Evolutionary conservation across 176 grass and related monocot genomes (phyloP).

Genomic region (maize (Zea mays)): DNA sequence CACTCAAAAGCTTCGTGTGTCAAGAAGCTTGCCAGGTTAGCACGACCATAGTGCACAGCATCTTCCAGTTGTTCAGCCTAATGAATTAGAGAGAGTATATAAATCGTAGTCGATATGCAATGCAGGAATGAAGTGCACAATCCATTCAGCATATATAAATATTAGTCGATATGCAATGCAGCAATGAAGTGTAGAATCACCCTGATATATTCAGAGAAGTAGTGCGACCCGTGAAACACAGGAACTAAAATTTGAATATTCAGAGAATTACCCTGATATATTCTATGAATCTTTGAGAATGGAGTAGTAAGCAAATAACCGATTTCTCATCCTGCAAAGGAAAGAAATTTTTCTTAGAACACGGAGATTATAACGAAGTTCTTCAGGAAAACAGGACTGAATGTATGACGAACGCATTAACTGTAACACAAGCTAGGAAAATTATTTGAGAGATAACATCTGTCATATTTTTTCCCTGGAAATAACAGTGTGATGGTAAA

Average conservation of each 20-base stretch:
- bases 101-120: no score
- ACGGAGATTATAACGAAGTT: background rate
- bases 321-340: conserved; percentile 80
- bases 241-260: conserved; percentile 18
- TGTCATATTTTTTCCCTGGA: background rate
- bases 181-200: background rate
- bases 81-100: conserved; percentile 21
- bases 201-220: background rate
- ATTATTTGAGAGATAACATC: conserved; percentile 19
- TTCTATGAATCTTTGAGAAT: conserved; percentile 96
- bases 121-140: no score
- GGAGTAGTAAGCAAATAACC: conserved; percentile 90
- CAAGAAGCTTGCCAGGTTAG: conserved; percentile 71
- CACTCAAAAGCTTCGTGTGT: conserved; percentile 63
- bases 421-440: background rate
- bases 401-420: background rate
- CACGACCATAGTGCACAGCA: conserved; percentile 72
- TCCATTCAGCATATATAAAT: background rate
- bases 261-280: conserved; percentile 72
- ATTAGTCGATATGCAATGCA: conserved; percentile 17
- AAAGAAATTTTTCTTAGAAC: conserved; percentile 35
- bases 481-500: conserved; percentile 12
- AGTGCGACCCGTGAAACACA: background rate
- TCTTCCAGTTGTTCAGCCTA: conserved; percentile 73
- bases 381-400: conserved; percentile 14